These are phyloP conservation scores for Nigrospora oryzae DNA, from an alignment of 2,329 filamentous ascomycete genomes.

Conservation along the genomic window DNA sequence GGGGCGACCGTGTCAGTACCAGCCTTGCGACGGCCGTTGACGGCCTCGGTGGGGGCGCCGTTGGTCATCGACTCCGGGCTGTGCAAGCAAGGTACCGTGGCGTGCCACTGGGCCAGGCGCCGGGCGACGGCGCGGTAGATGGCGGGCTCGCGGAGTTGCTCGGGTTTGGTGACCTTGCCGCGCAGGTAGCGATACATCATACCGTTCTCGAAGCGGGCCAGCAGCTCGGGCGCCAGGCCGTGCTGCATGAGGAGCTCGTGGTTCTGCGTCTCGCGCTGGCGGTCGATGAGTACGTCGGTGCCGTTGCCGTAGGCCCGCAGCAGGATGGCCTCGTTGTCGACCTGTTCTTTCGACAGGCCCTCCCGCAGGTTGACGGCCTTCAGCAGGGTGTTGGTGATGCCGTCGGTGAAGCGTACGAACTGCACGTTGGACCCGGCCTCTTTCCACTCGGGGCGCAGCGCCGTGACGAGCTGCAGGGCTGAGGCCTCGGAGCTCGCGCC, in stretches of 20 bases:
- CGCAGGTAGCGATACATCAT: slow-evolving; percentile 89
- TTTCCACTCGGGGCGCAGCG: slow-evolving; percentile 78
- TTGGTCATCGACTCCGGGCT: slow-evolving; percentile 23
- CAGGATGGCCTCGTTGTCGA: slow-evolving; percentile 68
- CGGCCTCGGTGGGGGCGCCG: slow-evolving; percentile 24
- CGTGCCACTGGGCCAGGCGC: slow-evolving; percentile 89
- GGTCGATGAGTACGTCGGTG: slow-evolving; percentile 91
- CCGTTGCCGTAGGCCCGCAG: slow-evolving; percentile 91
- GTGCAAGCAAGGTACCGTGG: slow-evolving; percentile 51
- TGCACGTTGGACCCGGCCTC: slow-evolving; percentile 65
- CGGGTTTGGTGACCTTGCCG: slow-evolving; percentile 70
- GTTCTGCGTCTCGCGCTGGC: slow-evolving; percentile 70
- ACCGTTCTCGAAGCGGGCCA: slow-evolving; percentile 91
- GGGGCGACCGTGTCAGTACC: slow-evolving; percentile 44
- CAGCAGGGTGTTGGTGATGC: slow-evolving; percentile 90
- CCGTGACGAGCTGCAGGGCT: slow-evolving; percentile 68
- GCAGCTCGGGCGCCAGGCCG: slow-evolving; percentile 74
- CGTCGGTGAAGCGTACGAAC: slow-evolving; percentile 89
- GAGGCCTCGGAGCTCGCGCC: slow-evolving; percentile 69
- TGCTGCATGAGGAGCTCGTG: slow-evolving; percentile 82
- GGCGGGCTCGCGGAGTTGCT: slow-evolving; percentile 66
- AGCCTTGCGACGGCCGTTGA: slow-evolving; percentile 23
- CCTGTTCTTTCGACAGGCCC: slow-evolving; percentile 52
- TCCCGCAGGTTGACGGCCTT: slow-evolving; percentile 65
- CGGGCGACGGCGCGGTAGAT: slow-evolving; percentile 79